phyloP scores from a whole-genome alignment of 148 eudicot genomes.

The Talinum fruticosum region DNA sequence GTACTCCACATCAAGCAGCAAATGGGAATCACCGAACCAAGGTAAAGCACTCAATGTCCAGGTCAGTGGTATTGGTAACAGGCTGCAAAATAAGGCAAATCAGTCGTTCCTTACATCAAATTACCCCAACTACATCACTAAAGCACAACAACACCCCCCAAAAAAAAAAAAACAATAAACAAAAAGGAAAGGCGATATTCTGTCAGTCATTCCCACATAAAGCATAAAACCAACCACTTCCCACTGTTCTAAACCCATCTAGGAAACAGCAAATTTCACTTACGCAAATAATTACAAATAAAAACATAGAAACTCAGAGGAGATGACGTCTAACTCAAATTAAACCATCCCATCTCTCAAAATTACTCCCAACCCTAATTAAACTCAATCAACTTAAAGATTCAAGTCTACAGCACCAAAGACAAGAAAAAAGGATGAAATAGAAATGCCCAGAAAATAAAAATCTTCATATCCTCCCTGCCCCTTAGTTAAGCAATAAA shows the following conservation, averaged over 20 bases:
- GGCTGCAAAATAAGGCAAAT: too few relatives aligned
- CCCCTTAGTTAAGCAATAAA: not conserved
- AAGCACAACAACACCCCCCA: too few relatives aligned
- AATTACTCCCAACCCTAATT: not conserved
- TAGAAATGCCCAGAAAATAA: not conserved
- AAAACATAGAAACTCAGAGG: too few relatives aligned
- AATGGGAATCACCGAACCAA: not conserved
- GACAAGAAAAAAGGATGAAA: not conserved
- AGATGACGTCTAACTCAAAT: too few relatives aligned
- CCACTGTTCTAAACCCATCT: not conserved
- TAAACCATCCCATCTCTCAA: too few relatives aligned
- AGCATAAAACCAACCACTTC: not conserved
- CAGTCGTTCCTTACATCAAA: too few relatives aligned
- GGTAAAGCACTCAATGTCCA: not conserved
- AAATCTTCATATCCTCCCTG: not conserved
- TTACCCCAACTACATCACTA: too few relatives aligned
- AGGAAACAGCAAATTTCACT: not conserved
- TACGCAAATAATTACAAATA: not conserved
- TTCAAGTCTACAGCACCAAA: not conserved
- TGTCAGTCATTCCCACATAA: not conserved
- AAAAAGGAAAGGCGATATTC: too few relatives aligned
- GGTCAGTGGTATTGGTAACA: too few relatives aligned
- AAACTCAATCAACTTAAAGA: not conserved
- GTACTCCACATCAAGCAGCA: not conserved
- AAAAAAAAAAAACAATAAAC: not conserved